Evolutionary conservation across 768 basidiomycete species (phyloP).

Genomic region (Serendipita sp.): DNA sequence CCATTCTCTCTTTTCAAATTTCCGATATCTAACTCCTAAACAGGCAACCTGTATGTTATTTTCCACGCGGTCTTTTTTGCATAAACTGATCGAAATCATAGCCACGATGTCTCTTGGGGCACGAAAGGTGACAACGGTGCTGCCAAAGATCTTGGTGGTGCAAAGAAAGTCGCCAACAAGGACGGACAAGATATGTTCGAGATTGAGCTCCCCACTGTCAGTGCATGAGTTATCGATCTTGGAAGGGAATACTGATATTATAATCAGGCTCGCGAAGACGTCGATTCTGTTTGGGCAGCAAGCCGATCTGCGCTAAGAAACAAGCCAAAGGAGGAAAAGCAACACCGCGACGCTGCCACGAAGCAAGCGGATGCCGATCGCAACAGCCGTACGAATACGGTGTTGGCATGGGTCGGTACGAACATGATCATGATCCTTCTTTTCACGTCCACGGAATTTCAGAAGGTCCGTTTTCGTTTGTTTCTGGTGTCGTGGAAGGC

Average conservation of each 20-base stretch:
- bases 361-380: constrained; percentile 81
- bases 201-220: constrained; percentile 61
- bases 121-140: constrained; percentile 87
- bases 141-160: constrained; percentile 75
- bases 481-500: constrained; percentile 16
- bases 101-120: constrained; percentile 80
- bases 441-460: constrained; percentile 13
- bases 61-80: too few species aligned
- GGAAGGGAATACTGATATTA: not conserved
- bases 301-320: constrained; percentile 52
- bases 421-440: constrained; percentile 52
- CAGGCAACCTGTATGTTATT: constrained; percentile 42
- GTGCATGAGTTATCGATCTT: not conserved
- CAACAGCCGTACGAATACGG: constrained; percentile 72
- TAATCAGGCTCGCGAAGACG: constrained; percentile 46
- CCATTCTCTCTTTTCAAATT: not conserved
- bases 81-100: constrained; percentile 6
- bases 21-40: not conserved
- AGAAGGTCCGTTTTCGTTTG: constrained; percentile 4
- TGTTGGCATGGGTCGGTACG: constrained; percentile 66
- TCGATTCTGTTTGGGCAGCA: constrained; percentile 74
- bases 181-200: constrained; percentile 80
- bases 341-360: constrained; percentile 73
- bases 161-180: constrained; percentile 74
- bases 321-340: constrained; percentile 55